Base-by-base conservation (phyloP, 768 basidiomycete genomes). In the Leccinum variicolor region DNA sequence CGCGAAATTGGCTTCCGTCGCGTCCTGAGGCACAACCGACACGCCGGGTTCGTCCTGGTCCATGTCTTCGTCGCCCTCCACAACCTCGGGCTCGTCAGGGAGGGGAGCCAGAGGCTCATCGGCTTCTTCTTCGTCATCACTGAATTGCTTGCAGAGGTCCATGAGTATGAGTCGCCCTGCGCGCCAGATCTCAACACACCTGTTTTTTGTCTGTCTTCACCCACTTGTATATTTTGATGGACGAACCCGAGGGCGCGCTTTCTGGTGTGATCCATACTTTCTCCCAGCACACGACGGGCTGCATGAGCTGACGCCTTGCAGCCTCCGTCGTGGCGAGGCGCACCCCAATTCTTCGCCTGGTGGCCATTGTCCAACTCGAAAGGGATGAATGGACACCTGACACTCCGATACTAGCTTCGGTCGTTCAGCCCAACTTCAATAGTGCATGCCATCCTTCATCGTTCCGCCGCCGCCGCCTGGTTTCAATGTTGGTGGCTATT, bases 251-350 rank as follows among this genome's bases (percentile, higher is more conserved):
- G 17, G 82, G 64, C 23, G 81, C 75, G 54, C 76, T 77, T 56
- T 86, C 86, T 34, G 86, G 82, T 13, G 78, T 70, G 11, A 82
- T 77, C 89, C 89, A 90, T 34, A 79, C 76, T 73, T 87, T 89
- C 73, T 92, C 90, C 91, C 90, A 94, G 62, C 86, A 89, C 26
- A 80, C 82, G n/a, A 92, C 91, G 7, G 91, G 91, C 66, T 90
- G 89, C 87, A 92, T 91, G n/a, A 92, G 77, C 71, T 90, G 87
- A 58, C 90, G 81, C 39, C 90, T 81, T 33, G 90, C 89, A 49
- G 89, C 88, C 70, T 92, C 90, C 3, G 89, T 87, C 51, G 86
- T 87, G 50, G 88, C 86, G 23, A 79, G 78, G 66, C 85, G 89
- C 60, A 92, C 84, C 6, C 90, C 90, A 52, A 91, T 87, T 69